These are phyloP conservation scores for Cryomyces minteri DNA, from an alignment of 495 filamentous ascomycete species.

Conservation along the genomic window DNA sequence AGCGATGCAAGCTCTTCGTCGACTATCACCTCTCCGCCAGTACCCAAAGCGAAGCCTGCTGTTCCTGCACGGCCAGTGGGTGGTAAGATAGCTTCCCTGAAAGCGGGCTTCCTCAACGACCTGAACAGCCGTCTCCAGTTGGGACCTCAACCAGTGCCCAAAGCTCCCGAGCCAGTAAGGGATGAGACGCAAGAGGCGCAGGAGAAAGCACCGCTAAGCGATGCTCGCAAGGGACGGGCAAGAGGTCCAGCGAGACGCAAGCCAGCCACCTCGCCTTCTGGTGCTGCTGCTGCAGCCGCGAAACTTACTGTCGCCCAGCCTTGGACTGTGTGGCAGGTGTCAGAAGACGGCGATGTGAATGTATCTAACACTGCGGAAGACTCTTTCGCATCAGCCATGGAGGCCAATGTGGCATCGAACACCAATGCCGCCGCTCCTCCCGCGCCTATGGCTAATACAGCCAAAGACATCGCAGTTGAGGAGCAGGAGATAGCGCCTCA, in stretches of 20 bases:
- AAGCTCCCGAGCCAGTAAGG: conserved; percentile 32
- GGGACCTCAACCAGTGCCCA: conserved; percentile 53
- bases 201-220: conserved; percentile 60
- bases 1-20: background rate
- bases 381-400: background rate
- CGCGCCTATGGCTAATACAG: background rate
- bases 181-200: conserved; percentile 34
- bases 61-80: conserved; percentile 67
- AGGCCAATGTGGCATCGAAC: background rate
- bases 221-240: conserved; percentile 79
- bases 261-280: conserved; percentile 27
- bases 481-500: too few species aligned
- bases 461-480: too few species aligned
- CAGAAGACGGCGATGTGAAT: conserved; percentile 4
- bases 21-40: conserved; percentile 4
- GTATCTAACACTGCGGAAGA: background rate
- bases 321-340: conserved; percentile 22
- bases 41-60: conserved; percentile 22
- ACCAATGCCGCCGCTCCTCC: background rate
- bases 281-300: conserved; percentile 11
- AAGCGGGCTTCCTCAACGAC: conserved; percentile 79
- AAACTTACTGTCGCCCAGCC: background rate
- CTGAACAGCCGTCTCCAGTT: conserved; percentile 69
- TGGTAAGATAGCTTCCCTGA: conserved; percentile 75
- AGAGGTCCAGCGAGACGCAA: conserved; percentile 72